Percentiles rank a stretch among this genome's conserved stretches.
phyloP scores from a whole-genome alignment of 2,329 filamentous ascomycete species.

The Fusarium marasasianum region DNA sequence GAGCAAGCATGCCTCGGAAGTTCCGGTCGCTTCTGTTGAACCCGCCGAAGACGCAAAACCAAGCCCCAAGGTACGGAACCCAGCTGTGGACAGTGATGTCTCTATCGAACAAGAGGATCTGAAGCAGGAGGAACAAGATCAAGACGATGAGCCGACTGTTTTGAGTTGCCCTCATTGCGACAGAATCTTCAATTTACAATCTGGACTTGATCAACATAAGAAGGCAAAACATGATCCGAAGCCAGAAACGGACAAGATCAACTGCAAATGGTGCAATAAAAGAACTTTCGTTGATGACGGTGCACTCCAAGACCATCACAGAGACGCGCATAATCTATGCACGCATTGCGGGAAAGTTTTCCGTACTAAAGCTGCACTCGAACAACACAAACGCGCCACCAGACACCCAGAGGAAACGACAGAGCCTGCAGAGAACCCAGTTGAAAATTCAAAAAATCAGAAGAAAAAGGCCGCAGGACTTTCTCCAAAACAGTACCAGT shows the following conservation, averaged over 20 bases:
- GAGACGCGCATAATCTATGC: background rate
- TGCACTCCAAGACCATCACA: background rate
- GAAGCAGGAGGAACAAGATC: background rate
- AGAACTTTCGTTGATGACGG: background rate
- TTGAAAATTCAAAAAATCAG: too few relatives aligned
- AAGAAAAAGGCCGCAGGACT: background rate
- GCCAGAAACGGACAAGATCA: background rate
- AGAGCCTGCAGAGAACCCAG: background rate
- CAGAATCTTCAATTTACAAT: background rate
- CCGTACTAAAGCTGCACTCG: accelerated
- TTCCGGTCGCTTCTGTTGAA: background rate
- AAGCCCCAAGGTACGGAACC: background rate
- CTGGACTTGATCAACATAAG: background rate
- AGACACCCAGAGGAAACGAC: background rate
- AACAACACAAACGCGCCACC: background rate
- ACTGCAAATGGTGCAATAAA: background rate
- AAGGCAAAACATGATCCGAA: background rate
- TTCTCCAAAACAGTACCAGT: background rate
- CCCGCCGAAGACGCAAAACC: background rate
- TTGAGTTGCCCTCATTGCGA: background rate
- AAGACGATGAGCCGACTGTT: background rate
- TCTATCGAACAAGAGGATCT: background rate
- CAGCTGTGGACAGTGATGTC: background rate
- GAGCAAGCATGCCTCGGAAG: background rate
- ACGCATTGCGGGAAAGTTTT: background rate